A percentile compares a stretch with the other conserved stretches of the same genome.
Conservation (phyloP, 2,329 filamentous ascomycete species). For the Colletotrichum noveboracense region DNA sequence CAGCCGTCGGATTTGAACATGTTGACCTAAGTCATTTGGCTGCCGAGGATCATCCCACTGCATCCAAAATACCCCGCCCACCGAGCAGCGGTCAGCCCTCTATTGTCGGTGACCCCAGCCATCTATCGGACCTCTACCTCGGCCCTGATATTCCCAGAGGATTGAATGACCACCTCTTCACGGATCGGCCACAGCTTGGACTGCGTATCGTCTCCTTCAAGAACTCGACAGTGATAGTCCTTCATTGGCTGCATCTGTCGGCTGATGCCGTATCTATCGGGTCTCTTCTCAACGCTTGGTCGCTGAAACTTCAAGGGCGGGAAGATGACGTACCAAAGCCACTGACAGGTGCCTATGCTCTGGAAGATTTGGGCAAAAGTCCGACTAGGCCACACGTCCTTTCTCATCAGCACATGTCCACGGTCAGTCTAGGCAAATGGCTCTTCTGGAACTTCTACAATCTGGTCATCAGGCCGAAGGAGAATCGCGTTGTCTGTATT, state of each 20-base stretch:
- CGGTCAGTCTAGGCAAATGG: not conserved
- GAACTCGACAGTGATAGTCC: conserved; percentile 43
- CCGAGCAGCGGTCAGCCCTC: conserved; percentile 23
- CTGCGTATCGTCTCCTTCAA: conserved; percentile 47
- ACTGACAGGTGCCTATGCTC: not conserved
- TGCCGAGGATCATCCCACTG: conserved; percentile 39
- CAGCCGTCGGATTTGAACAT: conserved; percentile 38
- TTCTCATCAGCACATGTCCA: not conserved
- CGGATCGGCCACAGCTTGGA: conserved; percentile 43
- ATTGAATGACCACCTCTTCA: conserved; percentile 39
- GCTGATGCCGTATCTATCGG: conserved; percentile 43
- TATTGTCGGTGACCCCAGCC: conserved; percentile 27
- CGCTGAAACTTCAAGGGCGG: not conserved
- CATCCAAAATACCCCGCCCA: conserved; percentile 31
- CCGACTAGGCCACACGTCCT: not conserved
- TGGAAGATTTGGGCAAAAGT: not conserved
- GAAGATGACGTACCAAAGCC: not conserved
- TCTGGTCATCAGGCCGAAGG: not conserved
- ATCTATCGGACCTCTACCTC: not conserved
- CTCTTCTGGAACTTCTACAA: not conserved
- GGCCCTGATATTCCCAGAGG: conserved; percentile 25
- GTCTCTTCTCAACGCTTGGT: not conserved
- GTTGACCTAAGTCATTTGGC: conserved; percentile 27
- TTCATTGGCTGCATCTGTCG: conserved; percentile 45
- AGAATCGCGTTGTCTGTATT: not conserved